A percentile compares a stretch with the other conserved stretches of the same genome.
Conservation (phyloP, 192 early-diverging fungal genomes). For the Oehlia diaphana region DNA sequence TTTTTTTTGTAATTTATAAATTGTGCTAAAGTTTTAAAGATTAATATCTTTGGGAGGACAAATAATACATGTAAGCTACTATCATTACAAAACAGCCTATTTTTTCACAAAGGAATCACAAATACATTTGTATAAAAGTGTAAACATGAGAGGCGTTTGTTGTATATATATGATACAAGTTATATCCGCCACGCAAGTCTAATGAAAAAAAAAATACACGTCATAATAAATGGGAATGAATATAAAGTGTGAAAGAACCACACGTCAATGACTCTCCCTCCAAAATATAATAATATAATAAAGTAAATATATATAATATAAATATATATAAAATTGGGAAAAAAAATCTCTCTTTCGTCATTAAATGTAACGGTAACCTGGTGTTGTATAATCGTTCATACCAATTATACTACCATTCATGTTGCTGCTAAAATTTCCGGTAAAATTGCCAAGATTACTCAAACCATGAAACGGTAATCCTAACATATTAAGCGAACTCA, state of each 20-base stretch:
- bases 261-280: not conserved
- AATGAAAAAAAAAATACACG: not conserved
- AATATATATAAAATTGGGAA: not conserved
- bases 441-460: constrained; percentile 21
- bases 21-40: not conserved
- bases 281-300: not conserved
- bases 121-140: not conserved
- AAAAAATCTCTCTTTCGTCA: not conserved
- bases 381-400: constrained; percentile 47
- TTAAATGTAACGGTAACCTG: constrained; percentile 47
- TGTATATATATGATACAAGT: not conserved
- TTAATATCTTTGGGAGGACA: not conserved
- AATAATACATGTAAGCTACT: not conserved
- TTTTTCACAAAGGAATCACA: not conserved
- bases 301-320: not conserved
- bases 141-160: not conserved
- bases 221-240: not conserved
- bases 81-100: not conserved
- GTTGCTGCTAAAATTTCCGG: constrained; percentile 6
- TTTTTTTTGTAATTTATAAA: not conserved
- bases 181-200: constrained; percentile 1
- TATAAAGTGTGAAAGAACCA: not conserved
- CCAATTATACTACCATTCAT: constrained; percentile 50
- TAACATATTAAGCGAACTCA: constrained; percentile 35
- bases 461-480: constrained; percentile 24